Conservation (phyloP, 208 protist species). For the Willaertia magna region DNA sequence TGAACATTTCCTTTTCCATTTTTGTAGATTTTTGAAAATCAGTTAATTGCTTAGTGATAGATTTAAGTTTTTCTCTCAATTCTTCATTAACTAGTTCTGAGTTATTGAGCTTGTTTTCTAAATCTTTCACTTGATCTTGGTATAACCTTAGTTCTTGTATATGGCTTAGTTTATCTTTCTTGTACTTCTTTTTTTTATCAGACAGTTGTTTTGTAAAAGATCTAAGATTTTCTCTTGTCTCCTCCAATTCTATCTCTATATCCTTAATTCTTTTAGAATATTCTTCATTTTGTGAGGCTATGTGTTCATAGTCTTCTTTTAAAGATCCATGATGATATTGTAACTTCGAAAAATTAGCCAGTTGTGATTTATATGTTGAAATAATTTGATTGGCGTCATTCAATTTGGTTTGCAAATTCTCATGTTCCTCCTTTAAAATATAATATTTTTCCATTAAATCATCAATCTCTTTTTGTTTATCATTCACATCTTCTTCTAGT, state of each 20-base stretch:
- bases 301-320: background rate
- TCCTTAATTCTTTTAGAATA: background rate
- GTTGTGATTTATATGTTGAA: background rate
- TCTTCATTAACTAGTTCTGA: background rate
- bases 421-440: background rate
- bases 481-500: background rate
- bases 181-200: background rate
- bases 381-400: background rate
- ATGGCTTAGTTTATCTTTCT: background rate
- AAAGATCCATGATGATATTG: background rate
- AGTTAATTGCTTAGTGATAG: background rate
- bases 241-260: background rate
- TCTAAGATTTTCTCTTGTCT: background rate
- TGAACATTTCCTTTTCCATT: background rate
- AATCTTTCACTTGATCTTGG: background rate
- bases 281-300: background rate
- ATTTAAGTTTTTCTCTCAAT: background rate
- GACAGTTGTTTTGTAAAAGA: background rate
- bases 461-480: background rate
- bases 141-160: background rate
- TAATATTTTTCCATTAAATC: background rate
- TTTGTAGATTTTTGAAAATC: background rate
- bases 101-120: background rate
- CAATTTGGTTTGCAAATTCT: background rate
- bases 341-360: background rate